A percentile compares a stretch with the other conserved stretches of the same genome.
Conservation (phyloP, 1,284 basidiomycete genomes). For the Ganoderma multipileum region DNA sequence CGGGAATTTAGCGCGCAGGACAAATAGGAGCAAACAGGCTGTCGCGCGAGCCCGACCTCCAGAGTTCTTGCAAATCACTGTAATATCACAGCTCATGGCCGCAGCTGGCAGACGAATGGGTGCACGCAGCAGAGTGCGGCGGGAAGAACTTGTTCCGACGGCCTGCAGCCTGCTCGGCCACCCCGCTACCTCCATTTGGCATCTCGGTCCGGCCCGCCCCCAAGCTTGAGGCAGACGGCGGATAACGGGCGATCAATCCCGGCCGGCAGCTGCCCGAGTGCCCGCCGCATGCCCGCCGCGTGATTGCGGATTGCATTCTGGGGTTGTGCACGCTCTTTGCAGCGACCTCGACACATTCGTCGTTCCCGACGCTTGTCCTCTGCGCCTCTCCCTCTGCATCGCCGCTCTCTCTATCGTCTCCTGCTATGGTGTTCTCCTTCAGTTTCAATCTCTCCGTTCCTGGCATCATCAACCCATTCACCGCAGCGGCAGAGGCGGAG, state of each 20-base stretch:
- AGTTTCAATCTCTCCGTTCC: constrained; percentile 69
- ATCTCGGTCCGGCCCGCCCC: not conserved
- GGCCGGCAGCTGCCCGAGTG: not conserved
- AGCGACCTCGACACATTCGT: constrained; percentile 23
- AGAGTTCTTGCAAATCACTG: no score
- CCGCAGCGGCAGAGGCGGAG: constrained; percentile 28
- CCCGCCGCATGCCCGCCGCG: not conserved
- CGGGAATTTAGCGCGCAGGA: no score
- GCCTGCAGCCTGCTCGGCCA: not conserved
- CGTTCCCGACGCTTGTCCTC: constrained; percentile 21
- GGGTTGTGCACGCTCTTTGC: constrained; percentile 21
- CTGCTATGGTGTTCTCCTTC: constrained; percentile 57
- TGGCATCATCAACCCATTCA: constrained; percentile 71
- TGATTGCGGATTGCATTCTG: constrained; percentile 2
- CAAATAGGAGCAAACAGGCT: no score
- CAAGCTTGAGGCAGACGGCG: not conserved
- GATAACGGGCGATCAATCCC: not conserved
- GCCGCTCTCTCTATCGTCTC: constrained; percentile 4
- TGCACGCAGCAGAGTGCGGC: not conserved
- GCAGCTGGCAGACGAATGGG: not conserved
- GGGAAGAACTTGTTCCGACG: not conserved
- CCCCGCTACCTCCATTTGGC: not conserved
- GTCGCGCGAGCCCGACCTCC: no score
- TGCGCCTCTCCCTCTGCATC: constrained; percentile 7
- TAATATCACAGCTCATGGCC: not conserved